Evolutionary conservation across 495 filamentous ascomycete species (phyloP).

Genomic region (Pseudoneurospora amorphoporcata): DNA sequence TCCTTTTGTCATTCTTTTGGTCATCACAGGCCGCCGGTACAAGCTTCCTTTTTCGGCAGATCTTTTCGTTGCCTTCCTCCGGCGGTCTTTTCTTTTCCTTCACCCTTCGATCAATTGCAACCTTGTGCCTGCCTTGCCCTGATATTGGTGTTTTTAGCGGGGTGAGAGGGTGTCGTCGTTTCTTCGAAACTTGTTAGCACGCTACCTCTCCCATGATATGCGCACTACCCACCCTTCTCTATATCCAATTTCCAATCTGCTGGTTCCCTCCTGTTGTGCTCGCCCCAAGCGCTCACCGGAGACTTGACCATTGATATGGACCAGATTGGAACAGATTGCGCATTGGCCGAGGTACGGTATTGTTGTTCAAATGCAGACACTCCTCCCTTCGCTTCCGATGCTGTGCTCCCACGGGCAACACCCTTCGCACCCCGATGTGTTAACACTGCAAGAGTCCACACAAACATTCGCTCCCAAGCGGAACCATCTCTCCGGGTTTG

Average conservation of each 20-base stretch:
- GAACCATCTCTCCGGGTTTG: neutral
- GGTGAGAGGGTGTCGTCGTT: conserved; percentile 1
- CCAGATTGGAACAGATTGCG: neutral
- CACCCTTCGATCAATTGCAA: neutral
- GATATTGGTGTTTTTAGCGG: neutral
- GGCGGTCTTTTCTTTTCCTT: neutral
- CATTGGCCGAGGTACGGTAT: neutral
- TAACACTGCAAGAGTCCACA: neutral
- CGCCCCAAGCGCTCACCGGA: neutral
- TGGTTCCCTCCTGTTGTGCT: neutral
- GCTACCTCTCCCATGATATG: neutral
- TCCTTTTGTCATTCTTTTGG: neutral
- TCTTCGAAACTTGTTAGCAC: neutral
- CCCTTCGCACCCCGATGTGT: neutral
- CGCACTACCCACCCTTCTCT: neutral
- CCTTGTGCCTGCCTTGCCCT: neutral
- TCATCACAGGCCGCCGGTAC: conserved; percentile 2
- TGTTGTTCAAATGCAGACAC: neutral
- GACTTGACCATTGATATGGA: neutral
- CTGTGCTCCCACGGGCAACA: neutral
- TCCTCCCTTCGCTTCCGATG: neutral
- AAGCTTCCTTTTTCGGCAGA: neutral
- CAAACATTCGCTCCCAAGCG: neutral
- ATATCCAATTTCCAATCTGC: neutral
- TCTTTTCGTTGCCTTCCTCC: neutral